Evolutionary conservation across 1,284 basidiomycete species (phyloP).

Genomic region (Takashimella tepidaria): DNA sequence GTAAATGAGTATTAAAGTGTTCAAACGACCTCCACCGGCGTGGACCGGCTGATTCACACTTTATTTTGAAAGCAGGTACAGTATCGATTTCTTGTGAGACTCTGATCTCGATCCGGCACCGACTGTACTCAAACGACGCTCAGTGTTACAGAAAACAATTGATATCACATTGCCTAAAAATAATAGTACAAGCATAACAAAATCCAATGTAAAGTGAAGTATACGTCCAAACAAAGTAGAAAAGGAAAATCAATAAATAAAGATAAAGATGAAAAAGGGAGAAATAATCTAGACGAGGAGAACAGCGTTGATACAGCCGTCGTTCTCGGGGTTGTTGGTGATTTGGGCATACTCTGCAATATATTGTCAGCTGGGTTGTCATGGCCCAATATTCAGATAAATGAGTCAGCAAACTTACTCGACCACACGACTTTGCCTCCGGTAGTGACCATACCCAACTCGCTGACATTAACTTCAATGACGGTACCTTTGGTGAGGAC

Average conservation of each 20-base stretch:
- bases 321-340: slow-evolving; percentile 93
- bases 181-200: neutral
- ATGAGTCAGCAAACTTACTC: slow-evolving; percentile 39
- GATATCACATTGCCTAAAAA: too few relatives aligned
- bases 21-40: neutral
- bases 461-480: slow-evolving; percentile 96
- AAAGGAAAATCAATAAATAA: too few relatives aligned
- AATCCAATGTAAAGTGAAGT: neutral
- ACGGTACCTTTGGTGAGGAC: slow-evolving; percentile 98
- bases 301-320: slow-evolving; percentile 93
- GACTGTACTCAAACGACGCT: too few relatives aligned
- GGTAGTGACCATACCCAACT: slow-evolving; percentile 97
- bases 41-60: too few relatives aligned
- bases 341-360: slow-evolving; percentile 88
- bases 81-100: too few relatives aligned
- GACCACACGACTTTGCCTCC: slow-evolving; percentile 81
- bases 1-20: too few relatives aligned
- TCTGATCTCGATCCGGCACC: too few relatives aligned
- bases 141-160: too few relatives aligned
- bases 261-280: too few relatives aligned
- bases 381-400: neutral
- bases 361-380: slow-evolving; percentile 57
- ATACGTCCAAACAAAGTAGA: too few relatives aligned
- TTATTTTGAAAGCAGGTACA: too few relatives aligned
- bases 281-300: slow-evolving; percentile 51